Percentiles rank a stretch among this genome's conserved stretches.
Evolutionary conservation across 2,329 filamentous ascomycete genomes (phyloP).

Genomic region (Cladophialophora chaetospira): DNA sequence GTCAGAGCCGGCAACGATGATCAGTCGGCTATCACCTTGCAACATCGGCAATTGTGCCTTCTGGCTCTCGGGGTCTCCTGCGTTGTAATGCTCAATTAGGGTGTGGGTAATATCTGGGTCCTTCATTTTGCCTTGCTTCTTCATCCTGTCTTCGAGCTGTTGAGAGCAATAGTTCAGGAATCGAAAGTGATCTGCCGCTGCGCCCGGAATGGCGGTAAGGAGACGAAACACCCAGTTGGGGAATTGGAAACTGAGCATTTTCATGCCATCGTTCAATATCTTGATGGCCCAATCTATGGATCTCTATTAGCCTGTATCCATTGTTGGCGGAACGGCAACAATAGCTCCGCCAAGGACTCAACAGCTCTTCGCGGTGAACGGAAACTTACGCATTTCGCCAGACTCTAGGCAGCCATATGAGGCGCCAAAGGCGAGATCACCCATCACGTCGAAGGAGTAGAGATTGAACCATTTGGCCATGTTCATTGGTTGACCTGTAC

Average conservation of each 20-base stretch:
- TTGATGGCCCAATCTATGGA: constrained; percentile 41
- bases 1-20: constrained; percentile 41
- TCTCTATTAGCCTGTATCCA: no score
- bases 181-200: constrained; percentile 37
- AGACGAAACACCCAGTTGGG: constrained; percentile 33
- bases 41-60: constrained; percentile 33
- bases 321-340: no score
- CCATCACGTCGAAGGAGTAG: constrained; percentile 41
- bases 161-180: constrained; percentile 42
- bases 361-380: no score
- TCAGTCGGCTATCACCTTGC: constrained; percentile 36
- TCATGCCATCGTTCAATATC: constrained; percentile 39
- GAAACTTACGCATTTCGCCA: constrained; percentile 34
- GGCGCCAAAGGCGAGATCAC: constrained; percentile 40
- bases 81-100: constrained; percentile 33
- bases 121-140: constrained; percentile 31
- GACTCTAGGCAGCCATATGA: constrained; percentile 38
- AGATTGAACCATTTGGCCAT: constrained; percentile 42
- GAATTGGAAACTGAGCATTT: constrained; percentile 26
- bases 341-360: no score
- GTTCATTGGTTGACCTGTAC: constrained; percentile 36
- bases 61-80: constrained; percentile 19
- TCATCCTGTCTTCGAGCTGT: constrained; percentile 38
- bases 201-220: constrained; percentile 37
- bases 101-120: constrained; percentile 35